Conservation (phyloP, 768 basidiomycete species). For the Naganishia randhawae region DNA sequence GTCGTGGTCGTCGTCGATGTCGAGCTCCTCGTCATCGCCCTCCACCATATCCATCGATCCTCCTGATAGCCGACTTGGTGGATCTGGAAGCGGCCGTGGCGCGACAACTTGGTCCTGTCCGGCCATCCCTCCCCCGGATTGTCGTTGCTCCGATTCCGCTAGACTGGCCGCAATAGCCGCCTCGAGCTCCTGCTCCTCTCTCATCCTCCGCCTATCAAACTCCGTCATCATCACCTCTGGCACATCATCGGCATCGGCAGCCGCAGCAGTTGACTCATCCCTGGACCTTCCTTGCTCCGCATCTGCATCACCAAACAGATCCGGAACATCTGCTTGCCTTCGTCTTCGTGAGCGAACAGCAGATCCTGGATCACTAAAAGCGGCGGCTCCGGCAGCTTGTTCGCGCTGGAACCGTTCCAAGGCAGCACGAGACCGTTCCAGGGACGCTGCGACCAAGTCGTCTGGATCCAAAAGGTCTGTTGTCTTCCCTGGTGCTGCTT, state of each 20-base stretch:
- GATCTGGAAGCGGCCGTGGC: not conserved
- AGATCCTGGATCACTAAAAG: not conserved
- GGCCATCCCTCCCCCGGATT: not conserved
- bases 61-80: not conserved
- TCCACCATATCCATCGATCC: conserved; percentile 2
- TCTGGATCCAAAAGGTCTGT: not conserved
- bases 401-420: conserved; percentile 25
- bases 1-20: conserved; percentile 4
- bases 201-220: conserved; percentile 18
- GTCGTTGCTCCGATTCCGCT: conserved; percentile 13
- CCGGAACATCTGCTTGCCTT: conserved; percentile 23
- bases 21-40: conserved; percentile 21
- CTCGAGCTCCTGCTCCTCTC: conserved; percentile 25
- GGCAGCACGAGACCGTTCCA: conserved; percentile 18
- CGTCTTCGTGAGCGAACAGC: conserved; percentile 4
- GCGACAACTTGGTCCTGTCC: not conserved
- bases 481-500: not conserved
- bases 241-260: not conserved
- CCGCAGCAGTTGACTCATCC: not conserved
- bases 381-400: conserved; percentile 11
- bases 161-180: conserved; percentile 26
- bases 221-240: not conserved
- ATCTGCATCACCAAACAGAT: conserved; percentile 3
- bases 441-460: conserved; percentile 24
- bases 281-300: not conserved